Evolutionary conservation across 208 protist species (phyloP).

Genomic region (Porcisia deanei): DNA sequence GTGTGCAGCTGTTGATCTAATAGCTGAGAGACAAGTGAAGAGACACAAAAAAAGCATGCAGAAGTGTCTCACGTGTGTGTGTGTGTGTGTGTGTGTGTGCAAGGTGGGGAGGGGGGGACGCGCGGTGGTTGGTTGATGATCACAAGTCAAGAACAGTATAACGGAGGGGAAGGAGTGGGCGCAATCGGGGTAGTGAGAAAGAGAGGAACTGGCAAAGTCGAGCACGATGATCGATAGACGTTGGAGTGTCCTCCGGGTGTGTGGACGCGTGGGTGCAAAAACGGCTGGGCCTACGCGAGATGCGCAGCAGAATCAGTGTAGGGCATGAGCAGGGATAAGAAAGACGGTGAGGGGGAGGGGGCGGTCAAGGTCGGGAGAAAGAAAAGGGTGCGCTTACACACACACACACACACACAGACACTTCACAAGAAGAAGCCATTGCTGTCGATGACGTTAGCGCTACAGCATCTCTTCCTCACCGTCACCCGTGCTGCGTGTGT

Average conservation of each 20-base stretch:
- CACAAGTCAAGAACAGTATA: background rate
- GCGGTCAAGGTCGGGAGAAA: too few species aligned
- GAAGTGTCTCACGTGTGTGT: background rate
- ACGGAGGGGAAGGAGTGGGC: background rate
- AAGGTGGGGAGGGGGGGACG: background rate
- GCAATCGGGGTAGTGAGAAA: background rate
- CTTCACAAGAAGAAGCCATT: background rate
- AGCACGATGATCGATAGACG: background rate
- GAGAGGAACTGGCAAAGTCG: background rate
- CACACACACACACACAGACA: conserved; percentile 3
- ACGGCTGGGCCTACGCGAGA: background rate
- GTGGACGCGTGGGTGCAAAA: background rate
- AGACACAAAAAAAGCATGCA: background rate
- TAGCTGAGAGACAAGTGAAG: background rate
- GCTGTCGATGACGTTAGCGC: background rate
- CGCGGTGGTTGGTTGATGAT: background rate
- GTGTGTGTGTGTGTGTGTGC: conserved; percentile 2
- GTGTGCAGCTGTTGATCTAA: background rate
- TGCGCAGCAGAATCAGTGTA: background rate
- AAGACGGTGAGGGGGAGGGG: background rate
- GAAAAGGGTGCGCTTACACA: background rate
- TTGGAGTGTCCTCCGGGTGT: background rate
- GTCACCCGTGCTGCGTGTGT: background rate
- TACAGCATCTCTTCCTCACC: background rate
- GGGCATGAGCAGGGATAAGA: conserved; percentile 27